phyloP scores from a whole-genome alignment of 108 stramenopile genomes.

The Pseudonitzschia multistriata region DNA sequence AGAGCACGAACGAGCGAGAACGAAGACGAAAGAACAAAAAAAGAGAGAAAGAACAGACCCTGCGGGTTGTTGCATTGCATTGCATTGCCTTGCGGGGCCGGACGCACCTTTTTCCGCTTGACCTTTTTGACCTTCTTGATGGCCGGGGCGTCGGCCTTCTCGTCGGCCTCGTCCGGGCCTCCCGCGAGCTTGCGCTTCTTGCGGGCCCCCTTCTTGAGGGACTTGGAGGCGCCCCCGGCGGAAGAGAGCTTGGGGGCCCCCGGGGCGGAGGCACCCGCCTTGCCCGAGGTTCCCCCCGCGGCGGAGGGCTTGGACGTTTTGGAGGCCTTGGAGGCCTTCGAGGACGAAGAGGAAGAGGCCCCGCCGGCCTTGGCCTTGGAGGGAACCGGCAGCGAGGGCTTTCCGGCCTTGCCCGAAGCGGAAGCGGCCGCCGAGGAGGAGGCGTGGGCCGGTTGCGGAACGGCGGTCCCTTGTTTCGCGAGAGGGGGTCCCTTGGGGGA shows the following conservation, averaged over 20 bases:
- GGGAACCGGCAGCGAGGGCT: too few species aligned
- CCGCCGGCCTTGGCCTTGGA: neutral
- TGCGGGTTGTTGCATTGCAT: neutral
- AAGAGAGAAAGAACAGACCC: neutral
- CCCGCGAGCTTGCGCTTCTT: slow-evolving; percentile 34
- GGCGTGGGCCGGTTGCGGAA: neutral
- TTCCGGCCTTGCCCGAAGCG: too few species aligned
- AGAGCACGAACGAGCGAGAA: neutral
- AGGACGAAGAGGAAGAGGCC: neutral
- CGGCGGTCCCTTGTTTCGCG: too few species aligned
- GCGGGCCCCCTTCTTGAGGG: slow-evolving; percentile 22
- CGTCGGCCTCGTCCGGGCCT: neutral
- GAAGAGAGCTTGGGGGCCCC: neutral
- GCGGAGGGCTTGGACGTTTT: neutral
- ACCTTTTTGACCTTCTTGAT: slow-evolving; percentile 26
- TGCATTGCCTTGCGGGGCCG: neutral
- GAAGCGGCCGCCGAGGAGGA: neutral
- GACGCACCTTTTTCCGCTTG: slow-evolving; percentile 32
- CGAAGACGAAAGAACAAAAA: neutral
- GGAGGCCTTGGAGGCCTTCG: neutral
- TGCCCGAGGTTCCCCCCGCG: neutral
- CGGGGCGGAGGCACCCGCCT: neutral
- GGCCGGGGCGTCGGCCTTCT: slow-evolving; percentile 14
- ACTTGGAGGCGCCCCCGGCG: neutral
- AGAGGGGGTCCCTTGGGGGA: too few species aligned